phyloP scores from a whole-genome alignment of 2,329 filamentous ascomycete genomes.

The Talaromyces pinophilus region DNA sequence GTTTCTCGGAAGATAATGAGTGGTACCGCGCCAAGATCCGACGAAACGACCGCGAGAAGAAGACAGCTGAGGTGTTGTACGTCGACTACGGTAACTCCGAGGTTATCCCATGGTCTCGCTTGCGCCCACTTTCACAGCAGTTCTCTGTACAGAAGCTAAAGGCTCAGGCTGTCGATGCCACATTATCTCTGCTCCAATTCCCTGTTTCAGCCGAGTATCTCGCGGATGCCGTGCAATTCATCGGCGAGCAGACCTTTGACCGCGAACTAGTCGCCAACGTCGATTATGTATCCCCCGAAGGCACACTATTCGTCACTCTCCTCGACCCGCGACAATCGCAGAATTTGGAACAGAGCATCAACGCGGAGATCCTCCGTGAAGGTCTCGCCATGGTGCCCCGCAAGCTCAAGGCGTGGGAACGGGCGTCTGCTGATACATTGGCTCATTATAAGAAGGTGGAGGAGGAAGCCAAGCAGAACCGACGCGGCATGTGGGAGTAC shows the following conservation, averaged over 20 bases:
- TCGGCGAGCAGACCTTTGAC: slow-evolving; percentile 72
- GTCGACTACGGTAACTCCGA: slow-evolving; percentile 97
- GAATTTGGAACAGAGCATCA: slow-evolving; percentile 75
- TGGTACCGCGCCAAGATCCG: slow-evolving; percentile 95
- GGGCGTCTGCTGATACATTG: slow-evolving; percentile 70
- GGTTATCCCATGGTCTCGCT: slow-evolving; percentile 76
- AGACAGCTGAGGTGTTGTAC: slow-evolving; percentile 88
- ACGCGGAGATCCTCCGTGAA: slow-evolving; percentile 79
- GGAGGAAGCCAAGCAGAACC: slow-evolving; percentile 73
- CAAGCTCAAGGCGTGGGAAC: slow-evolving; percentile 91
- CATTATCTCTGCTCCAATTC: slow-evolving; percentile 85
- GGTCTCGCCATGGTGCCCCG: slow-evolving; percentile 88
- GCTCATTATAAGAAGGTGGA: slow-evolving; percentile 72
- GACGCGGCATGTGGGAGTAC: slow-evolving; percentile 96
- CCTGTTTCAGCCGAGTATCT: slow-evolving; percentile 82
- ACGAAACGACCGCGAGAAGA: slow-evolving; percentile 86
- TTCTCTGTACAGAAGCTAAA: slow-evolving; percentile 82
- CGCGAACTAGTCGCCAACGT: slow-evolving; percentile 86
- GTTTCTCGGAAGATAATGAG: slow-evolving; percentile 83
- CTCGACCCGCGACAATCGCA: slow-evolving; percentile 71
- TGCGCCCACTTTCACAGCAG: slow-evolving; percentile 79
- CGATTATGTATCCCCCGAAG: slow-evolving; percentile 80
- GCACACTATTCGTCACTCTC: slow-evolving; percentile 80
- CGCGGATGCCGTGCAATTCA: slow-evolving; percentile 72
- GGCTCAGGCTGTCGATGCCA: slow-evolving; percentile 82